Evolutionary conservation across 169 alveolate genomes (phyloP), one percentile per base, ranked within the genome.

Genomic region (Theileria equi): DNA sequence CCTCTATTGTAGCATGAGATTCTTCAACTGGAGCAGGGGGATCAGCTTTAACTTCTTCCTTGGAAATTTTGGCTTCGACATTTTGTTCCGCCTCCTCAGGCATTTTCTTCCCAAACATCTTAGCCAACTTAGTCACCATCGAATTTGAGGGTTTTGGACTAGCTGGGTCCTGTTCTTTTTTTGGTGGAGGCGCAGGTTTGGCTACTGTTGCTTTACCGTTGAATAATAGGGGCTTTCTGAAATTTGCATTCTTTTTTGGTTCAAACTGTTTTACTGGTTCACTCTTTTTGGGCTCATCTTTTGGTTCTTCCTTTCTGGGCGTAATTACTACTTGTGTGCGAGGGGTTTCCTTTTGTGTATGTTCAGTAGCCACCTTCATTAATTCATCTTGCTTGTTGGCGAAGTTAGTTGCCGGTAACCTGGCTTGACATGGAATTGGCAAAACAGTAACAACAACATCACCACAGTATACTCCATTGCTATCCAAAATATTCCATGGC

Each of bases 341-440:
- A 23, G 49, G 10, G 3, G 43, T 59, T 10, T 47, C 29, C 43
- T 19, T 69, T 10, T 19, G 28, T 11, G 32, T 38, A 16, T 62
- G 28, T 21, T 66, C 48, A 5, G 66, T 36, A 16, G 23, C 72
- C 17, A 11, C 69, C 7, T 28, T 59, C 4, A 26, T 36, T 5
- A 74, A 41, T 70, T 74, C 79, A 38, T 64, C 79, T 35, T 29
- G 21, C 23, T 68, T 53, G 5, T 45, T 36, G 3, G 61, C 16
- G 54, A 84, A 85, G 1, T 83, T 52, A n/a, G 81, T 90, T 1
- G 94, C 93, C 11, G 94, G 94, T n/a, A 90, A 80, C 71, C 73
- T 81, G 0, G 94, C 57, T 26, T 73, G 66, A 17, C 41, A 60
- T 35, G 94, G 94, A 10, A 44, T 59, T 28, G 91, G 88, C 36